Evolutionary conservation across 176 grass and related monocot genomes (phyloP).

Genomic region (barley (Hordeum vulgare)): MorexV3_pseudomolecules_assembly NC_058519.1:567072405-567072904

Average conservation of each 20-base stretch:
- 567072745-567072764: background rate
- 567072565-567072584: constrained; percentile 20
- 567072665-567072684: constrained; percentile 99
- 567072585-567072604: background rate
- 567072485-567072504: background rate
- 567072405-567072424: constrained; percentile 96
- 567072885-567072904: background rate
- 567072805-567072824: background rate
- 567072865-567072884: background rate
- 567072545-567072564: constrained; percentile 90
- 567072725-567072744: background rate
- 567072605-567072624: background rate
- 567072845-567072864: background rate
- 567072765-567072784: background rate
- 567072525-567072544: constrained; percentile 95
- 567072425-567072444: background rate
- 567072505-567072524: constrained; percentile 81
- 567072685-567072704: constrained; percentile 88
- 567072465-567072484: background rate
- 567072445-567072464: constrained; percentile 2
- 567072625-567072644: constrained; percentile 21
- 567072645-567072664: constrained; percentile 56
- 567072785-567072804: background rate
- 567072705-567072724: constrained; percentile 58
- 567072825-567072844: background rate